Conservation (phyloP, 169 alveolate genomes). For the Cryptosporidium parvum region DNA sequence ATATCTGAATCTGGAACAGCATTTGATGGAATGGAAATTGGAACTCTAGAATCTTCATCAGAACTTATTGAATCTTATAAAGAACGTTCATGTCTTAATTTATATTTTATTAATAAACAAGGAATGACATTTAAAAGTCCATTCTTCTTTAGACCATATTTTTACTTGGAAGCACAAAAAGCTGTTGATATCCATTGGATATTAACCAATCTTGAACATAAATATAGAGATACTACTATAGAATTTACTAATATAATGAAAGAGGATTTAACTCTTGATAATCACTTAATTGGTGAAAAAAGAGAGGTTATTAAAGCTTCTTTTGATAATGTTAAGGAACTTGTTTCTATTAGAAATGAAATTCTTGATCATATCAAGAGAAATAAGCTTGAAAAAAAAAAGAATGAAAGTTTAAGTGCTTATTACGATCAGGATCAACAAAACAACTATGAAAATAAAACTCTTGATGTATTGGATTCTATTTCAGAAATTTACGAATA, state of each 20-base stretch:
- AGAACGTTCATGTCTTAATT: conserved; percentile 64
- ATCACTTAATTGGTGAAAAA: conserved; percentile 90
- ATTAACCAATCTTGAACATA: conserved; percentile 80
- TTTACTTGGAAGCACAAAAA: conserved; percentile 84
- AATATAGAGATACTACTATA: conserved; percentile 80
- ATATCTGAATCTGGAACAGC: conserved; percentile 12
- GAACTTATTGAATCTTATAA: conserved; percentile 31
- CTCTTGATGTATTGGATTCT: conserved; percentile 84
- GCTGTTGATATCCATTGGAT: conserved; percentile 77
- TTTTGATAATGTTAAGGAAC: conserved; percentile 88
- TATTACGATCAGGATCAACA: conserved; percentile 69
- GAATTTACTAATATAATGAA: conserved; percentile 83
- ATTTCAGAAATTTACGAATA: conserved; percentile 93
- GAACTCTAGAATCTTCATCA: not conserved
- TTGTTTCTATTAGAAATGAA: conserved; percentile 84
- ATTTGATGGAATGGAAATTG: not conserved
- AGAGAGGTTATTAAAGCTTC: conserved; percentile 86
- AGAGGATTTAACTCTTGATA: conserved; percentile 87
- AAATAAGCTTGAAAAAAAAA: conserved; percentile 77
- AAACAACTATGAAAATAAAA: conserved; percentile 73
- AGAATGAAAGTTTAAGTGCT: conserved; percentile 75
- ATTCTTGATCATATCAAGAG: conserved; percentile 81
- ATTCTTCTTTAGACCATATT: conserved; percentile 90
- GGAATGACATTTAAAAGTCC: conserved; percentile 75
- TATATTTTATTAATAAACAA: conserved; percentile 54